Percentiles rank a stretch among this genome's conserved stretches.
Evolutionary conservation across 768 basidiomycete species (phyloP).

Genomic region (Tylopilus balloui): DNA sequence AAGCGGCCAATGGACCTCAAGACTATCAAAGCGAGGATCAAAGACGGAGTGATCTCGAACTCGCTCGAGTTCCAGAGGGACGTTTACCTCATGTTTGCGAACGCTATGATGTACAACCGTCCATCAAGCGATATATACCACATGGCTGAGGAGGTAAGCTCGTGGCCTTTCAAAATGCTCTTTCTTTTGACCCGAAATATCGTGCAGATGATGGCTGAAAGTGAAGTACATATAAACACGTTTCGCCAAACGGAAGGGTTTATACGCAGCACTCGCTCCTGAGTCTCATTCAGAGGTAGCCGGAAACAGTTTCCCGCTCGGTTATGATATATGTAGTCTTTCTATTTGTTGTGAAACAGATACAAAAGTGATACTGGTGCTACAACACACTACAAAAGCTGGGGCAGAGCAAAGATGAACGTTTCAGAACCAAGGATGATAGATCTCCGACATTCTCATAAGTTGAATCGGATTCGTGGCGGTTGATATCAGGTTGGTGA

Average conservation of each 20-base stretch:
- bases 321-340: neutral
- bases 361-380: constrained; percentile 1
- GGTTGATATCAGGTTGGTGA: constrained; percentile 75
- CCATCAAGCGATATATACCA: constrained; percentile 79
- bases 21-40: constrained; percentile 81
- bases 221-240: constrained; percentile 58
- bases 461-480: constrained; percentile 86
- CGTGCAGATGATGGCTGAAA: constrained; percentile 69
- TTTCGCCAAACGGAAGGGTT: constrained; percentile 78
- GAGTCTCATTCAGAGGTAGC: neutral
- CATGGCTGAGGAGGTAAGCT: constrained; percentile 86
- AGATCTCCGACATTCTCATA: constrained; percentile 80
- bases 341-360: constrained; percentile 1
- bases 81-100: constrained; percentile 90
- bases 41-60: constrained; percentile 75
- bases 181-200: constrained; percentile 1
- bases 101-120: constrained; percentile 95
- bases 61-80: constrained; percentile 89
- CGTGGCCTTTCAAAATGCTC: neutral
- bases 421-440: constrained; percentile 76
- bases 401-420: neutral
- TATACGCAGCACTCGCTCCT: constrained; percentile 40
- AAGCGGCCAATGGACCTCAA: constrained; percentile 96
- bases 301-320: neutral
- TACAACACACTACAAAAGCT: neutral